A percentile compares a stretch with the other conserved stretches of the same genome.
Conservation (phyloP, 31 red algal genomes). For the Odonthalia washingtoniensis region DNA sequence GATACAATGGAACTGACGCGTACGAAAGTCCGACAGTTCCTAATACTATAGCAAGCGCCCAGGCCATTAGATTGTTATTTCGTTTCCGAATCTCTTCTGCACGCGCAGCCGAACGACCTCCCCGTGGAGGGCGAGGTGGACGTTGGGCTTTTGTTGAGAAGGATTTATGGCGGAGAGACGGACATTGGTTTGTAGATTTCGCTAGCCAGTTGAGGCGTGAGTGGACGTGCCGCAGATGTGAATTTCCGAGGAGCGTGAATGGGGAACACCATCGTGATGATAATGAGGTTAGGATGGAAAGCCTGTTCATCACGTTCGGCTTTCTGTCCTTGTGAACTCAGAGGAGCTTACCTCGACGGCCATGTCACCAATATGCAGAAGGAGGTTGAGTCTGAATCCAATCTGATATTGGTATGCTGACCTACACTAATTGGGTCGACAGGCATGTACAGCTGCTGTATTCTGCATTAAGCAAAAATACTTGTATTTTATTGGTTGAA, state of each 20-base stretch:
- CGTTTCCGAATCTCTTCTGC: slow-evolving; percentile 68
- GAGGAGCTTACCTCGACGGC: background rate
- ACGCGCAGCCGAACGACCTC: slow-evolving; percentile 51
- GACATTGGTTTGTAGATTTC: too few relatives aligned
- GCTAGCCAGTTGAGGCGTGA: too few relatives aligned
- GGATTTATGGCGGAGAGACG: too few relatives aligned
- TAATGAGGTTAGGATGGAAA: background rate
- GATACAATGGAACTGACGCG: slow-evolving; percentile 97
- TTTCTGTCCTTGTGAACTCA: background rate
- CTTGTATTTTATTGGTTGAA: too few relatives aligned
- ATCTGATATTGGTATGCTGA: too few relatives aligned
- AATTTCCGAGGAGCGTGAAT: background rate
- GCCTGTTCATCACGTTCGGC: background rate
- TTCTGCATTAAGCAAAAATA: too few relatives aligned
- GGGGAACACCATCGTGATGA: background rate
- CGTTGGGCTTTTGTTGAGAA: too few relatives aligned
- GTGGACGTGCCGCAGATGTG: background rate
- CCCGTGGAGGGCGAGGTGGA: too few relatives aligned
- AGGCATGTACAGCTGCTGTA: too few relatives aligned
- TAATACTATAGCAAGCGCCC: slow-evolving; percentile 76
- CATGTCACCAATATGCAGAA: background rate
- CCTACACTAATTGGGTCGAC: too few relatives aligned
- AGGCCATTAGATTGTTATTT: slow-evolving; percentile 78
- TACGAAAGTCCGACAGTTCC: slow-evolving; percentile 91
- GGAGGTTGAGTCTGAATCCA: slow-evolving; percentile 9